A percentile compares a stretch with the other conserved stretches of the same genome.
phyloP scores from a whole-genome alignment of 2,329 filamentous ascomycete species.

The Colletotrichum falcatum region DNA sequence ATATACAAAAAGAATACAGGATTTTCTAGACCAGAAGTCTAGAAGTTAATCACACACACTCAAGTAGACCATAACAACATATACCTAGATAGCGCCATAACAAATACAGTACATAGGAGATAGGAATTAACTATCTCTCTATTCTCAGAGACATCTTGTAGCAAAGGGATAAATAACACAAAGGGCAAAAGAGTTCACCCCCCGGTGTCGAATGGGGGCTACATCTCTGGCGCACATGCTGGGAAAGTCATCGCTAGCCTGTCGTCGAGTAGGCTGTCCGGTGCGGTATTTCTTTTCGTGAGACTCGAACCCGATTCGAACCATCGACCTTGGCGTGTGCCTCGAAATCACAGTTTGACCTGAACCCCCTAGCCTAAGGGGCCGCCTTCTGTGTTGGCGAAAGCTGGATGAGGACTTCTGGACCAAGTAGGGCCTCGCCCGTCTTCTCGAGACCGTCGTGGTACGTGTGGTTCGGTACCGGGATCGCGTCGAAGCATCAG shows the following conservation, averaged over 20 bases:
- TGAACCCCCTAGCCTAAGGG: constrained; percentile 4
- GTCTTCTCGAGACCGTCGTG: not conserved
- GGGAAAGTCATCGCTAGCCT: not conserved
- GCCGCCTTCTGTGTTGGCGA: not conserved
- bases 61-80: too few relatives aligned
- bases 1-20: too few relatives aligned
- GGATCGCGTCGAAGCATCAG: not conserved
- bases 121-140: too few relatives aligned
- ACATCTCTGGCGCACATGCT: constrained; percentile 1
- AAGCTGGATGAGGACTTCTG: not conserved
- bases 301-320: not conserved
- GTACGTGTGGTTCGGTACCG: rapidly evolving
- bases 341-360: constrained; percentile 3
- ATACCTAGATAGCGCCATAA: too few relatives aligned
- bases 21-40: too few relatives aligned
- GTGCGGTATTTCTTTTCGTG: not conserved
- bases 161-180: not conserved
- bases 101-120: too few relatives aligned
- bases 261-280: constrained; percentile 3
- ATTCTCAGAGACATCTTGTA: too few relatives aligned
- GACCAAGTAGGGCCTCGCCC: not conserved
- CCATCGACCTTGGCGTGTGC: not conserved
- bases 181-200: constrained; percentile 3
- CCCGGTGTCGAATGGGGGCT: not conserved
- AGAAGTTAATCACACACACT: too few relatives aligned